A percentile compares a stretch with the other conserved stretches of the same genome.
Conservation (phyloP, 2,329 filamentous ascomycete genomes). For the Arthrocladium fulminans region DNA sequence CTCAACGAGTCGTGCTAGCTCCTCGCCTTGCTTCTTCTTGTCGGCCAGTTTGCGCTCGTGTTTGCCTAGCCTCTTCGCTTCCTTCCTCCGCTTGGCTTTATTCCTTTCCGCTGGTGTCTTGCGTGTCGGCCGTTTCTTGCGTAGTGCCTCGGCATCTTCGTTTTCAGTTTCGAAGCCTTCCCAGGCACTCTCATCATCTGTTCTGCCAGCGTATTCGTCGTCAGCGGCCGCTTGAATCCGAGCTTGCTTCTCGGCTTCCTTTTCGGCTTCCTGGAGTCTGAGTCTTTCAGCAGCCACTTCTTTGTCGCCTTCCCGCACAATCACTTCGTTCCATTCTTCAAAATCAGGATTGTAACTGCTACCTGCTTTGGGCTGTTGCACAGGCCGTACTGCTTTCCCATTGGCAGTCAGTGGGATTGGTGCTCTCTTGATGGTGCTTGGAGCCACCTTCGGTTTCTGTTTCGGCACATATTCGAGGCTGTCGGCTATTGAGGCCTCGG, state of each 20-base stretch:
- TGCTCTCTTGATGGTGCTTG: conserved; percentile 63
- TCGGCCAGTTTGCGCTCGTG: conserved; percentile 68
- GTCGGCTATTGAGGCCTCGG: conserved; percentile 27
- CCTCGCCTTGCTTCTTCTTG: conserved; percentile 61
- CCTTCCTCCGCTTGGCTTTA: conserved; percentile 78
- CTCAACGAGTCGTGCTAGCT: conserved; percentile 46
- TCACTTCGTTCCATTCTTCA: conserved; percentile 70
- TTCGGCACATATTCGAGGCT: conserved; percentile 56
- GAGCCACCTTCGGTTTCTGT: conserved; percentile 58
- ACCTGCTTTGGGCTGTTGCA: conserved; percentile 68
- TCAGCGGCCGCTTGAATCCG: conserved; percentile 64
- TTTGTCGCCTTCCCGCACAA: conserved; percentile 66
- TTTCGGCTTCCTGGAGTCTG: conserved; percentile 58
- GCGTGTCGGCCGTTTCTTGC: conserved; percentile 66
- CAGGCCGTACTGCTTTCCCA: conserved; percentile 69
- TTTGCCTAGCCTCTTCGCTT: conserved; percentile 66
- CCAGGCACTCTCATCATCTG: conserved; percentile 86
- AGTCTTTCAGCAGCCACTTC: conserved; percentile 71
- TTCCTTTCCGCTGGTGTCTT: conserved; percentile 85
- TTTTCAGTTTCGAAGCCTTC: conserved; percentile 77
- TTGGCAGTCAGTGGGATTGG: conserved; percentile 75
- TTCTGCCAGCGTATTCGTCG: conserved; percentile 64
- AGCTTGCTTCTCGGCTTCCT: conserved; percentile 48
- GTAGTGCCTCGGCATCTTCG: conserved; percentile 59
- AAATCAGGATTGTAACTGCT: conserved; percentile 91